phyloP scores from a whole-genome alignment of 2,329 filamentous ascomycete genomes.

The Chaetomium sp. region DNA sequence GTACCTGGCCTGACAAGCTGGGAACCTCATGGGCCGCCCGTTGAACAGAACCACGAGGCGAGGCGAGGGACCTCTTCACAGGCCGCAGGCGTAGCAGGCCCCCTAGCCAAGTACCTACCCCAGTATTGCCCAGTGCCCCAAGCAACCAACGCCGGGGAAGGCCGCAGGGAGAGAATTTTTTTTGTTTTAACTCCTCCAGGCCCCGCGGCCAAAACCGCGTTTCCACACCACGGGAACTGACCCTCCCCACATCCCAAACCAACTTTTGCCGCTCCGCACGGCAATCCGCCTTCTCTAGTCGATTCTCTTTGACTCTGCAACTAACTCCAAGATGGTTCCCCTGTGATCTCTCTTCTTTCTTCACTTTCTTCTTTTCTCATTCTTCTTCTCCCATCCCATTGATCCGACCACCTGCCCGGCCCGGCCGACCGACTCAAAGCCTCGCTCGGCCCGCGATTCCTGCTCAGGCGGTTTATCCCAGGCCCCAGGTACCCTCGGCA shows the following conservation, averaged over 20 bases:
- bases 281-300: neutral
- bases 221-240: slow-evolving; percentile 3
- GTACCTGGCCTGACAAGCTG: neutral
- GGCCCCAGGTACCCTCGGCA: slow-evolving; percentile 18
- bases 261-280: slow-evolving; percentile 6
- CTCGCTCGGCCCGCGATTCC: slow-evolving; percentile 6
- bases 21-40: neutral
- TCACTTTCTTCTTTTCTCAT: slow-evolving; percentile 5
- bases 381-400: slow-evolving; percentile 6
- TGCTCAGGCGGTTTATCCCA: neutral
- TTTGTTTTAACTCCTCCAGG: slow-evolving; percentile 18
- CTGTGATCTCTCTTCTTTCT: slow-evolving; percentile 17
- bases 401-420: slow-evolving; percentile 3
- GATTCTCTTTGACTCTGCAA: slow-evolving; percentile 5
- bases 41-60: slow-evolving; percentile 18
- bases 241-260: slow-evolving; percentile 11
- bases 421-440: slow-evolving; percentile 4
- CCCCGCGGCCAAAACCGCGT: slow-evolving; percentile 17
- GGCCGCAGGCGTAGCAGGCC: too few relatives aligned
- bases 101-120: too few relatives aligned
- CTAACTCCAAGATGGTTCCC: slow-evolving; percentile 20
- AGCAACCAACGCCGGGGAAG: too few relatives aligned
- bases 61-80: neutral
- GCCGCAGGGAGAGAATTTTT: slow-evolving; percentile 10
- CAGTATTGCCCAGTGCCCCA: too few relatives aligned